These are phyloP conservation scores for Penicillium taxi DNA, from an alignment of 495 filamentous ascomycete species.

Conservation along the genomic window DNA sequence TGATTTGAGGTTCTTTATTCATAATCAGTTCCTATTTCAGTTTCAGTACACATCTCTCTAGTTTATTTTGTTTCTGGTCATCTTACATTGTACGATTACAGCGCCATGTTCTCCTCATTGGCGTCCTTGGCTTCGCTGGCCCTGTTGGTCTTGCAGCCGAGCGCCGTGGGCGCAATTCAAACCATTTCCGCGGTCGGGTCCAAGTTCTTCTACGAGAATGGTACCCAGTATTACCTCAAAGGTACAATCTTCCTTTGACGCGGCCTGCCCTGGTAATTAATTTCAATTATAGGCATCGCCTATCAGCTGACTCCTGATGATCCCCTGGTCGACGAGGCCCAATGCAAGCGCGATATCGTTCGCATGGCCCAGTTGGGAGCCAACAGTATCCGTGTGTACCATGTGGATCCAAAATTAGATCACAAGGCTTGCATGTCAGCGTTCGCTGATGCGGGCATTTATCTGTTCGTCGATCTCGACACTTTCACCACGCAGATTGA, in stretches of 20 bases:
- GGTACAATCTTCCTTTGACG: conserved; percentile 36
- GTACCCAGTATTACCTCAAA: conserved; percentile 75
- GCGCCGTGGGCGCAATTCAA: conserved; percentile 30
- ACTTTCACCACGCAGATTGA: conserved; percentile 73
- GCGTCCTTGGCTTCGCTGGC: conserved; percentile 19
- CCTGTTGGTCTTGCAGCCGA: conserved; percentile 23
- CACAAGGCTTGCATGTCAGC: conserved; percentile 69
- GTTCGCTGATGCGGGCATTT: conserved; percentile 66
- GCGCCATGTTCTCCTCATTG: conserved; percentile 20
- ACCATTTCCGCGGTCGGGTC: conserved; percentile 64
- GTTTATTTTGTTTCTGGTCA: not conserved
- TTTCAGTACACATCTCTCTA: not conserved
- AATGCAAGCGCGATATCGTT: conserved; percentile 69
- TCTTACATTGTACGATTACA: conserved; percentile 7
- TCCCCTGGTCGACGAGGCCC: conserved; percentile 63
- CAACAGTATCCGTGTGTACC: conserved; percentile 85
- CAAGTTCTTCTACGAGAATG: conserved; percentile 76
- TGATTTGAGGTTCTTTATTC: conserved; percentile 1
- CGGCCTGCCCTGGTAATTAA: conserved; percentile 4
- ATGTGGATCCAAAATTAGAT: conserved; percentile 62
- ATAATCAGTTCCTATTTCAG: not conserved
- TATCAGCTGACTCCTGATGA: conserved; percentile 62
- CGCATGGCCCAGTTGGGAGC: conserved; percentile 74
- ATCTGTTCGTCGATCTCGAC: conserved; percentile 75
- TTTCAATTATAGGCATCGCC: conserved; percentile 50